phyloP scores from a whole-genome alignment of 202 grass and related monocot species.

The Setaria italica region DNA sequence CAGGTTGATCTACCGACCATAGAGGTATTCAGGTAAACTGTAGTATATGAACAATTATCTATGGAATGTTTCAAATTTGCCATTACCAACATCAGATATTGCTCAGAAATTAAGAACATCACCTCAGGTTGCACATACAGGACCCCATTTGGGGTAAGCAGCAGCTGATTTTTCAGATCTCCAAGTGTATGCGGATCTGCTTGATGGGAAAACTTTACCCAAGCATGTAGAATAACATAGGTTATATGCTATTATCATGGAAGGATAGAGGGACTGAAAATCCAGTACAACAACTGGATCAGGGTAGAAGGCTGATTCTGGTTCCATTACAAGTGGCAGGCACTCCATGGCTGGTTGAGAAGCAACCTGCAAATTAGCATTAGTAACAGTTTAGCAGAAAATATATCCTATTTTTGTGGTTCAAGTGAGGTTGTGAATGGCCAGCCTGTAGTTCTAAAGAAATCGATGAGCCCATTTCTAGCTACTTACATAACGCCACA shows the following conservation, averaged over 20 bases:
- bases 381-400: slow-evolving; percentile 26
- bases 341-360: slow-evolving; percentile 98
- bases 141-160: slow-evolving; percentile 89
- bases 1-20: slow-evolving; percentile 9
- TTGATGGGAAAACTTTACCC: slow-evolving; percentile 92
- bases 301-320: slow-evolving; percentile 94
- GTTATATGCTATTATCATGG: slow-evolving; percentile 99
- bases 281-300: slow-evolving; percentile 95
- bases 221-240: slow-evolving; percentile 94
- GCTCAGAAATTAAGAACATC: slow-evolving; percentile 36
- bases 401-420: slow-evolving; percentile 22
- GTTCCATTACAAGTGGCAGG: slow-evolving; percentile 97
- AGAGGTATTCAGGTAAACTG: slow-evolving; percentile 18
- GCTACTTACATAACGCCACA: no score
- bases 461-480: no score
- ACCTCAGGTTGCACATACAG: slow-evolving; percentile 89
- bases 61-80: slow-evolving; percentile 10
- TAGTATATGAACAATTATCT: not conserved
- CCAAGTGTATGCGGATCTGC: slow-evolving; percentile 56
- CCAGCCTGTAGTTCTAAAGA: no score
- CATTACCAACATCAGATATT: slow-evolving; percentile 9
- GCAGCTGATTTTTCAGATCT: slow-evolving; percentile 72
- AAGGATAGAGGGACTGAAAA: slow-evolving; percentile 99
- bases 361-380: slow-evolving; percentile 73
- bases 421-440: slow-evolving; percentile 3